These are phyloP conservation scores for Auricularia heimuer DNA, from an alignment of 768 basidiomycete genomes.

Conservation along the genomic window DNA sequence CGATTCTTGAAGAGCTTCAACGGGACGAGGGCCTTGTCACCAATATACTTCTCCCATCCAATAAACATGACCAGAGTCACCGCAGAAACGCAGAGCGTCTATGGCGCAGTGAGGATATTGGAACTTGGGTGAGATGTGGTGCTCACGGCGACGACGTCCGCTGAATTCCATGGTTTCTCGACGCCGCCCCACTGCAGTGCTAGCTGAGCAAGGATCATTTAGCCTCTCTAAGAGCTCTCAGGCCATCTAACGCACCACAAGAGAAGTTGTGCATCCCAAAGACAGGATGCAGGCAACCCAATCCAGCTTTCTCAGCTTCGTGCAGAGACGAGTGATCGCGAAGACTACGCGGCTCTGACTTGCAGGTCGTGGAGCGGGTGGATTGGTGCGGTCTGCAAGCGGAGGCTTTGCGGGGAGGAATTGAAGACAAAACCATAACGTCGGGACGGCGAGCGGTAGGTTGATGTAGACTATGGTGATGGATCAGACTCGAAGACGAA, in stretches of 20 bases:
- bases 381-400: not conserved
- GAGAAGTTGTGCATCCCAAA: not conserved
- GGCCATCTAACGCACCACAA: not conserved
- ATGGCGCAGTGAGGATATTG: not conserved
- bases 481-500: too few species aligned
- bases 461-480: conserved; percentile 20
- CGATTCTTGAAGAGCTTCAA: conserved; percentile 23
- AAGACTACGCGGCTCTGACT: not conserved
- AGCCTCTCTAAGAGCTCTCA: not conserved
- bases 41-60: conserved; percentile 25
- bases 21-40: conserved; percentile 31
- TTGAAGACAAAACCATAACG: conserved; percentile 21
- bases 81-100: conserved; percentile 3
- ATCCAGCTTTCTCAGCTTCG: not conserved
- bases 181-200: conserved; percentile 7
- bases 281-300: not conserved
- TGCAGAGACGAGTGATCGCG: not conserved
- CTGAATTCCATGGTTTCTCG: conserved; percentile 2
- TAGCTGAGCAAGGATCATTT: not conserved
- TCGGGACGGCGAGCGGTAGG: conserved; percentile 19
- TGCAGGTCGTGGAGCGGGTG: not conserved
- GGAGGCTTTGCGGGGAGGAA: conserved; percentile 13
- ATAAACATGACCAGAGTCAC: conserved; percentile 22
- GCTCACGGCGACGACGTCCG: not conserved
- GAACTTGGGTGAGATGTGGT: not conserved